Evolutionary conservation across 1,284 basidiomycete genomes (phyloP).

Genomic region (Mycosarcoma maydis): DNA sequence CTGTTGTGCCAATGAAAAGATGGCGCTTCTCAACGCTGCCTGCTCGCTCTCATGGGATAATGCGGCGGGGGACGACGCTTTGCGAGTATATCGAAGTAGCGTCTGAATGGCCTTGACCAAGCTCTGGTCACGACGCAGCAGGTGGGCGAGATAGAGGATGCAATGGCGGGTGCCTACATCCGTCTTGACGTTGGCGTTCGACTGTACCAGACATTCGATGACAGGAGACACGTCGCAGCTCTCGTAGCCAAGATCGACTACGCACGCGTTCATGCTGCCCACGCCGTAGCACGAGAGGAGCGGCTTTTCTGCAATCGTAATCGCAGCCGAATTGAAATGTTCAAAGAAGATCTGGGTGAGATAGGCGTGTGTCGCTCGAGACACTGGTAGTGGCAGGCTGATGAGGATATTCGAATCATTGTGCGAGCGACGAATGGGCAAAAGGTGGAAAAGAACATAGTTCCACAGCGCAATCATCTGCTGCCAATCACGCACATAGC

Average conservation of each 20-base stretch:
- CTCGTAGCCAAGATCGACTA: conserved; percentile 84
- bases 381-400: conserved; percentile 76
- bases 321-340: conserved; percentile 88
- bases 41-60: conserved; percentile 22
- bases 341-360: conserved; percentile 92
- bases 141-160: conserved; percentile 60
- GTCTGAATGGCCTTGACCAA: conserved; percentile 52
- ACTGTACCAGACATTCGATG: conserved; percentile 75
- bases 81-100: conserved; percentile 53
- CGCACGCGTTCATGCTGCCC: conserved; percentile 80
- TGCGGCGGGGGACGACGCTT: conserved; percentile 13
- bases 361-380: conserved; percentile 78
- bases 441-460: conserved; percentile 79
- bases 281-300: conserved; percentile 84
- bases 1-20: conserved; percentile 51
- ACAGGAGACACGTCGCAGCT: conserved; percentile 82
- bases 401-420: conserved; percentile 88
- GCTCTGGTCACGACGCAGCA: conserved; percentile 56
- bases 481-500: conserved; percentile 81
- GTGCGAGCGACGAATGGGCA: conserved; percentile 81
- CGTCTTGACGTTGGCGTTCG: conserved; percentile 48
- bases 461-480: conserved; percentile 92
- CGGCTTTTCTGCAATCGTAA: conserved; percentile 84
- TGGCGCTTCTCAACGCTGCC: conserved; percentile 21
- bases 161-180: conserved; percentile 58